Evolutionary conservation across 2,329 filamentous ascomycete species (phyloP).

Genomic region (Sphaerulina populicola): DNA sequence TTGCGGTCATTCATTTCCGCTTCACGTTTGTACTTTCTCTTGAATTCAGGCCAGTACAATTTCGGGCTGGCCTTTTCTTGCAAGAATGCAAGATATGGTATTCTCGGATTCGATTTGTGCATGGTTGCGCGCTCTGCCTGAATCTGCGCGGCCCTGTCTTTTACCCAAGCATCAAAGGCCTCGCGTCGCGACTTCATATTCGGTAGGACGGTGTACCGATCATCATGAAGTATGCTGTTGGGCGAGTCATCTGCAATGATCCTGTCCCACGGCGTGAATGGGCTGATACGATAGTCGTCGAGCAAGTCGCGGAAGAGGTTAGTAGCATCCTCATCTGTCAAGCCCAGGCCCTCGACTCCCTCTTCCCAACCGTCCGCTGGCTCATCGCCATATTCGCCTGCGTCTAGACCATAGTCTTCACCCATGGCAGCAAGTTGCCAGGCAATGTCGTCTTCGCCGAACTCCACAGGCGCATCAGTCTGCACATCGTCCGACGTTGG

Average conservation of each 20-base stretch:
- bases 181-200: slow-evolving; percentile 77
- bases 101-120: slow-evolving; percentile 72
- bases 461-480: slow-evolving; percentile 55
- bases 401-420: slow-evolving; percentile 69
- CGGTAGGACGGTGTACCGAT: slow-evolving; percentile 71
- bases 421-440: slow-evolving; percentile 87
- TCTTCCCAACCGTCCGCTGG: slow-evolving; percentile 54
- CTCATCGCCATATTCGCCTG: slow-evolving; percentile 65
- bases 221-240: slow-evolving; percentile 71
- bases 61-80: slow-evolving; percentile 77
- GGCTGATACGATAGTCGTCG: slow-evolving; percentile 71
- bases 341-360: slow-evolving; percentile 58
- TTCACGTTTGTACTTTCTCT: slow-evolving; percentile 79
- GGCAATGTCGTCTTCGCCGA: slow-evolving; percentile 89
- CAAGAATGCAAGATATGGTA: slow-evolving; percentile 74
- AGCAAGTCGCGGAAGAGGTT: slow-evolving; percentile 79
- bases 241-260: slow-evolving; percentile 59
- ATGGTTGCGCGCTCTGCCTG: slow-evolving; percentile 65
- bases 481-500: slow-evolving; percentile 46
- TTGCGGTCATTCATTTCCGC: slow-evolving; percentile 65
- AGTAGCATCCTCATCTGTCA: slow-evolving; percentile 67
- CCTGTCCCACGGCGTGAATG: slow-evolving; percentile 87
- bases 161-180: slow-evolving; percentile 75
- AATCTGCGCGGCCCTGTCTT: slow-evolving; percentile 63
- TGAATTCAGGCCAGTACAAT: slow-evolving; percentile 96